Conservation (phyloP, 306 rosid species). For the Prunus kanzakura region DNA sequence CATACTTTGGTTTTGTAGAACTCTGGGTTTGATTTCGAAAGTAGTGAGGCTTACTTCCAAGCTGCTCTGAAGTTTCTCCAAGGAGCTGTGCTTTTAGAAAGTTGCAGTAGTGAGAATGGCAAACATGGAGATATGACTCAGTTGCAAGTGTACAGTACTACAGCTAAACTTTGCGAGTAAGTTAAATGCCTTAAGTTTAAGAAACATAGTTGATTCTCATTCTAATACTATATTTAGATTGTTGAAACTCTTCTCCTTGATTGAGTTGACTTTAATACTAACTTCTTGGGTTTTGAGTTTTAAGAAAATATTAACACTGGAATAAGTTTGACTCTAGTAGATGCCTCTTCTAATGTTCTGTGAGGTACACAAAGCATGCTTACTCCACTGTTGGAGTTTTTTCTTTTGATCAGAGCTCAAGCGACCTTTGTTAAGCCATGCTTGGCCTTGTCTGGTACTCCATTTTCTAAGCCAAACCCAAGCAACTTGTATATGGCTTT, state of each 20-base stretch:
- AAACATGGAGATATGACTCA: slow-evolving; percentile 58
- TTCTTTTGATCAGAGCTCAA: neutral
- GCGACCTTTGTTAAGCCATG: neutral
- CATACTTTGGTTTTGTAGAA: slow-evolving; percentile 35
- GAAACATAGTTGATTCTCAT: neutral
- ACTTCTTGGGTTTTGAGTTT: neutral
- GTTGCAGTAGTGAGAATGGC: slow-evolving; percentile 44
- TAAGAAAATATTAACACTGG: too few species aligned
- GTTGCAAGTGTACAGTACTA: slow-evolving; percentile 52
- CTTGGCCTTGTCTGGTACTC: neutral
- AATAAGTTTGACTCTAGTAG: too few species aligned
- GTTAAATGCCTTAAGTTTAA: slow-evolving; percentile 10
- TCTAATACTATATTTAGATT: neutral
- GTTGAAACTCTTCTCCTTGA: neutral
- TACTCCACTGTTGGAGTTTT: neutral
- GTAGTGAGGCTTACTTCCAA: slow-evolving; percentile 75
- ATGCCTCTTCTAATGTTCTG: too few species aligned
- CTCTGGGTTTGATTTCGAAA: slow-evolving; percentile 67
- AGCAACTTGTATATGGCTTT: neutral
- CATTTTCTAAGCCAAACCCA: neutral
- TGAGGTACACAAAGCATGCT: neutral
- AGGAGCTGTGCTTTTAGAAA: slow-evolving; percentile 66
- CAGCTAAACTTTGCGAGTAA: slow-evolving; percentile 79
- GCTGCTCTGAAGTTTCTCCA: slow-evolving; percentile 89
- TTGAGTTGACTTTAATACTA: neutral